Evolutionary conservation across 768 basidiomycete genomes (phyloP).

Genomic region (Boletus fagicola): DNA sequence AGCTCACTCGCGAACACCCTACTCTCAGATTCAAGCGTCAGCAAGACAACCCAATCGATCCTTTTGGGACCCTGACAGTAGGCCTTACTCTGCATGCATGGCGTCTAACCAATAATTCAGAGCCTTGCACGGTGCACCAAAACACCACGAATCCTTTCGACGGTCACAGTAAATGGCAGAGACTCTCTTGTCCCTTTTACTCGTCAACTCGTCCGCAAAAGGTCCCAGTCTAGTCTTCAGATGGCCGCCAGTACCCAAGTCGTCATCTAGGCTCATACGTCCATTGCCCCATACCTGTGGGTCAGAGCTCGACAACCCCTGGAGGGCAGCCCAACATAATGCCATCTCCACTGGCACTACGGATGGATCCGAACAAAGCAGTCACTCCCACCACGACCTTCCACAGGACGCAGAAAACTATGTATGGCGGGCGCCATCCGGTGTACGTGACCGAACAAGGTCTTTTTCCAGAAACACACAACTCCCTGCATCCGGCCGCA

Average conservation of each 20-base stretch:
- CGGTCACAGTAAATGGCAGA: slow-evolving; percentile 43
- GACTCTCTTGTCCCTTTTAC: slow-evolving; percentile 73
- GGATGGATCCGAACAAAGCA: slow-evolving; percentile 6
- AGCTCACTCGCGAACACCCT: background rate
- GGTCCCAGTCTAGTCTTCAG: slow-evolving; percentile 77
- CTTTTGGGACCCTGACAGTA: background rate
- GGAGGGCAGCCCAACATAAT: slow-evolving; percentile 60
- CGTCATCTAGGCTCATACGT: slow-evolving; percentile 68
- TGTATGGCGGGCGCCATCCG: slow-evolving; percentile 59
- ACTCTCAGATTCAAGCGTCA: background rate
- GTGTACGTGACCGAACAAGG: slow-evolving; percentile 46
- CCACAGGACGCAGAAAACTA: slow-evolving; percentile 45
- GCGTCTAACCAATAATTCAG: background rate
- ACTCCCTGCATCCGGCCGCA: slow-evolving; percentile 48
- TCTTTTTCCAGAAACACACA: slow-evolving; percentile 48
- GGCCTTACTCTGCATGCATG: background rate
- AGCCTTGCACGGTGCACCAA: background rate
- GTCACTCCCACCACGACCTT: background rate
- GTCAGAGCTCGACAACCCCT: slow-evolving; percentile 65
- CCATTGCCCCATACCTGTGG: slow-evolving; percentile 53
- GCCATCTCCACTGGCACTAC: slow-evolving; percentile 33
- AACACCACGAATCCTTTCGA: background rate
- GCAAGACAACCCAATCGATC: background rate
- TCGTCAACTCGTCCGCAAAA: slow-evolving; percentile 82
- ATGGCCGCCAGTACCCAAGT: slow-evolving; percentile 75